Base-by-base conservation (phyloP, 169 alveolate genomes). In the Plasmodium ovale region DNA sequence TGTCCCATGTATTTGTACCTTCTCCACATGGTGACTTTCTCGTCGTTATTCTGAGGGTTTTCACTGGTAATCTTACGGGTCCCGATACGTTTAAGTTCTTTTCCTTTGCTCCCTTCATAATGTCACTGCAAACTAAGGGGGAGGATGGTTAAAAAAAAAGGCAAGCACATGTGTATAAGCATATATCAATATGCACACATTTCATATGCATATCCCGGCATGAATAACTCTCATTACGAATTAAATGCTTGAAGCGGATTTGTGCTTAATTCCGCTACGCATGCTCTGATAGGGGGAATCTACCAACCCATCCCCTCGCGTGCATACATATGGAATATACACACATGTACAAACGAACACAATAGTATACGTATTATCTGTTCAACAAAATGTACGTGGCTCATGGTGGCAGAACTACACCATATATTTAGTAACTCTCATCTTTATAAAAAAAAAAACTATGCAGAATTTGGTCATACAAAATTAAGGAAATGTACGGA, bases 11-110 rank as follows among this genome's bases (percentile, higher is more conserved):
- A 95, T 97, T 97, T 60, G 99, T 97, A 72, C 99, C 99, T 93
- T 98, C 99, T 44, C 99, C 99, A 88, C 99, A 97, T 23, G 99
- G 99, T 35, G 99, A 95, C 94, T 98, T 98, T 77, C 99, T 95
- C 35, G 99, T 97, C 82, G 99, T 97, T 79, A 98, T 95, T 87
- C 97, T 96, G 51, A 98, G 97, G 79, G 97, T 96, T 96, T 96
- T 97, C 49, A 98, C 98, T 25, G 99, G 99, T 92, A 97, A 96
- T 88, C 99, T 95, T 77, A 98, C 99, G 35, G 99, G 99, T 72
- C 99, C 99, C 16, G 95, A 93, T 29, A 96, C 97, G 73, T 93
- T 96, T 91, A 97, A 95, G 88, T 95, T 96, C 92, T 96, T 96
- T 77, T 97, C 98, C 89, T 97, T 97, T 64, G 98, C 99, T 42